Conservation (phyloP, 2,329 filamentous ascomycete species). For the Aspergillus spinulosporus region DNA sequence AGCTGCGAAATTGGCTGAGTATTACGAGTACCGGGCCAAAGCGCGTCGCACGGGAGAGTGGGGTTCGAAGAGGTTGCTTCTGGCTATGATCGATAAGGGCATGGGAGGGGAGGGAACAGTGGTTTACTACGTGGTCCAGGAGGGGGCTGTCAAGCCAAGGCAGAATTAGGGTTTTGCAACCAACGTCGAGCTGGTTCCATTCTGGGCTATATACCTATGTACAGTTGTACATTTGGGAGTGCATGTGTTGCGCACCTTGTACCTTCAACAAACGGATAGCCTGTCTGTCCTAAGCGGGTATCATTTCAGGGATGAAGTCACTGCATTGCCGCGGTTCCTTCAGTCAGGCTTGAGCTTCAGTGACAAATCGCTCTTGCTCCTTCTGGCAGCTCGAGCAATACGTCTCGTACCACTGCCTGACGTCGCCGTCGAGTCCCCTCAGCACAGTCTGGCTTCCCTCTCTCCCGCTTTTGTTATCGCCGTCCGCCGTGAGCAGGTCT, state of each 20-base stretch:
- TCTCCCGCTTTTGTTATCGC: conserved; percentile 24
- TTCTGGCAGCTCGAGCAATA: conserved; percentile 63
- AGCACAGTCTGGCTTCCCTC: conserved; percentile 30
- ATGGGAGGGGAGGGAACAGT: conserved; percentile 60
- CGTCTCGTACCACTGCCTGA: conserved; percentile 58
- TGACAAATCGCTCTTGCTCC: conserved; percentile 41
- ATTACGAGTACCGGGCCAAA: conserved; percentile 31
- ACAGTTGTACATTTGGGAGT: conserved; percentile 2
- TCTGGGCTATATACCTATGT: conserved; percentile 14
- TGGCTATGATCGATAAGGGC: conserved; percentile 56
- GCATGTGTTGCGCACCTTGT: conserved; percentile 4
- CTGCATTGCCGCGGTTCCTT: conserved; percentile 4
- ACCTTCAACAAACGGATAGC: conserved; percentile 17
- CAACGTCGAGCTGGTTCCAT: not conserved
- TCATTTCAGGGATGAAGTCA: conserved; percentile 27
- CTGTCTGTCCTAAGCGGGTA: conserved; percentile 31
- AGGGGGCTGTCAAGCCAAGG: conserved; percentile 64
- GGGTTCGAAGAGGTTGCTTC: conserved; percentile 55
- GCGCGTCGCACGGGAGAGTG: conserved; percentile 37
- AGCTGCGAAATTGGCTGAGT: conserved; percentile 32
- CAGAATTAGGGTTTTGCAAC: conserved; percentile 52
- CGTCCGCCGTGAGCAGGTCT: conserved; percentile 42
- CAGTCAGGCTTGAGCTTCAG: conserved; percentile 21
- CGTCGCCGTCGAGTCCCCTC: conserved; percentile 44
- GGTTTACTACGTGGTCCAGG: conserved; percentile 65